phyloP scores from a whole-genome alignment of 306 rosid genomes.

The Sphenostylis stenocarpa region DNA sequence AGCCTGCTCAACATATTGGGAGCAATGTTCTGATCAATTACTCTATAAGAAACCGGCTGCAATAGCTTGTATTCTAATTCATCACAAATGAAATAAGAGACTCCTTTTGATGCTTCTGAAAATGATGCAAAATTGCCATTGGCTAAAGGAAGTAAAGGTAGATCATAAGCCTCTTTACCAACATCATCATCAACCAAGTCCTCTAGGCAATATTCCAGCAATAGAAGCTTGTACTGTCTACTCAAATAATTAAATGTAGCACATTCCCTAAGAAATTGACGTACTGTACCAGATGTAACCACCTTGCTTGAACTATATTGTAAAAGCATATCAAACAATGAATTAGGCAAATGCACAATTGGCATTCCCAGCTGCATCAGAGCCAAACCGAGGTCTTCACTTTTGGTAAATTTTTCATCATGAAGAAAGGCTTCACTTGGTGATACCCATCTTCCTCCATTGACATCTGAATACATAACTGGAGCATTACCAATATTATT shows the following conservation, averaged over 20 bases:
- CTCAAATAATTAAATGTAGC: slow-evolving; percentile 45
- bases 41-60: slow-evolving; percentile 62
- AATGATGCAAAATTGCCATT: slow-evolving; percentile 79
- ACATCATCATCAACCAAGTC: slow-evolving; percentile 91
- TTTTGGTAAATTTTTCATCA: slow-evolving; percentile 64
- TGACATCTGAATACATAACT: slow-evolving; percentile 70
- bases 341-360: slow-evolving; percentile 70
- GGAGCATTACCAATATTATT: slow-evolving; percentile 55
- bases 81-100: slow-evolving; percentile 74
- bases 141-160: slow-evolving; percentile 89
- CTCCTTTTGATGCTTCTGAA: slow-evolving; percentile 64
- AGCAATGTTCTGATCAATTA: slow-evolving; percentile 73
- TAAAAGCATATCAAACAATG: slow-evolving; percentile 69
- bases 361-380: slow-evolving; percentile 82
- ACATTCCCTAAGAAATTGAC: slow-evolving; percentile 74
- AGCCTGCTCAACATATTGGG: slow-evolving; percentile 62
- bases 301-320: slow-evolving; percentile 66
- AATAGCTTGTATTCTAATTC: slow-evolving; percentile 75
- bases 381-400: slow-evolving; percentile 78
- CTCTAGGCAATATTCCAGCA: slow-evolving; percentile 91
- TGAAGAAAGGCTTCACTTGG: slow-evolving; percentile 86
- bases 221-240: slow-evolving; percentile 67
- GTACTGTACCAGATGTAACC: slow-evolving; percentile 80
- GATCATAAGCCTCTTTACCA: slow-evolving; percentile 63
- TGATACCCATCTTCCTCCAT: slow-evolving; percentile 92